phyloP scores from a whole-genome alignment of 2,329 filamentous ascomycete species.

The Trichoderma semiorbis region DNA sequence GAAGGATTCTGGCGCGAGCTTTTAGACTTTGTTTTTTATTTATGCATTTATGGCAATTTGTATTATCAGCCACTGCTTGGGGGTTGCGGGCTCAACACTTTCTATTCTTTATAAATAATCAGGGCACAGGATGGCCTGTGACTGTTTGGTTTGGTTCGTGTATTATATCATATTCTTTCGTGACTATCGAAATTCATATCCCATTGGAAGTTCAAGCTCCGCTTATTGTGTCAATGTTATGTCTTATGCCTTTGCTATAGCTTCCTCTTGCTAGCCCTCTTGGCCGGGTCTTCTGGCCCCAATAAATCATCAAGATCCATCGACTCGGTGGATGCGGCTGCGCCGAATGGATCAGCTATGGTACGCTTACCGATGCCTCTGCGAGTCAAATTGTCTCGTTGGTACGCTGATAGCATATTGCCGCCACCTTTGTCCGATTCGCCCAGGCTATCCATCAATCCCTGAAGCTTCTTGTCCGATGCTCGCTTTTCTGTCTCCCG shows the following conservation, averaged over 20 bases:
- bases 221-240: constrained; percentile 15
- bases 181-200: constrained; percentile 22
- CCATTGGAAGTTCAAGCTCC: background rate
- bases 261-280: constrained; percentile 52
- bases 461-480: constrained; percentile 47
- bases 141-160: constrained; percentile 24
- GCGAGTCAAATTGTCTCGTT: constrained; percentile 27
- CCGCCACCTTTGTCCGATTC: constrained; percentile 38
- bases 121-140: constrained; percentile 19
- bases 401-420: constrained; percentile 16
- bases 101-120: constrained; percentile 19
- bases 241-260: constrained; percentile 34
- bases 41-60: constrained; percentile 27
- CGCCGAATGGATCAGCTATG: constrained; percentile 41
- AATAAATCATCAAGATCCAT: constrained; percentile 57
- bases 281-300: constrained; percentile 46
- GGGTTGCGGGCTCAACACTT: constrained; percentile 24
- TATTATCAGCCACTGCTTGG: constrained; percentile 22
- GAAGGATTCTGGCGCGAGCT: constrained; percentile 25
- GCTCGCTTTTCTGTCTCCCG: constrained; percentile 49
- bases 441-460: constrained; percentile 46
- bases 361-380: constrained; percentile 32
- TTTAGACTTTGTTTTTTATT: constrained; percentile 18
- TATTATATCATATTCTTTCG: constrained; percentile 27
- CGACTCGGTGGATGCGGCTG: constrained; percentile 41